These are phyloP conservation scores for Naganishia vishniacii DNA, from an alignment of 768 basidiomycete species.

Conservation along the genomic window DNA sequence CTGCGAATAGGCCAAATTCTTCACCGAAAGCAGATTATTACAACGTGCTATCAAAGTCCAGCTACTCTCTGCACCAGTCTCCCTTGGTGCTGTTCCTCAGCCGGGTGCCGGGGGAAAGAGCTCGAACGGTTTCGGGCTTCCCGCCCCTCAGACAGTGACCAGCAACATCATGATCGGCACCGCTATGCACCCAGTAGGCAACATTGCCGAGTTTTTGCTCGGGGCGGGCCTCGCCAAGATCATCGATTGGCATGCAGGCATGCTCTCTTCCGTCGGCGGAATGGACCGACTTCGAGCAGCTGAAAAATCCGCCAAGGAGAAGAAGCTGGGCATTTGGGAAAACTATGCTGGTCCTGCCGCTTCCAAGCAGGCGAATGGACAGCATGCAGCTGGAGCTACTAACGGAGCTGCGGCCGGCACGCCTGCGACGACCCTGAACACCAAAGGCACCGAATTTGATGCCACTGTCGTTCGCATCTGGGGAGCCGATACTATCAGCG, in stretches of 20 bases:
- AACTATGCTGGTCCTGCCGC: constrained; percentile 28
- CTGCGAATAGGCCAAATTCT: constrained; percentile 72
- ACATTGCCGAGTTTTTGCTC: constrained; percentile 84
- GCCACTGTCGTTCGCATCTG: constrained; percentile 78
- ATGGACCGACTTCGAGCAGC: constrained; percentile 83
- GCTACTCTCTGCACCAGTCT: constrained; percentile 51
- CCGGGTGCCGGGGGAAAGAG: constrained; percentile 75
- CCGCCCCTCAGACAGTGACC: constrained; percentile 56
- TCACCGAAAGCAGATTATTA: constrained; percentile 61
- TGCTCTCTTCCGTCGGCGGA: constrained; percentile 73
- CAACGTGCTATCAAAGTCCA: constrained; percentile 48
- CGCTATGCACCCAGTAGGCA: constrained; percentile 77
- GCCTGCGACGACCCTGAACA: constrained; percentile 21
- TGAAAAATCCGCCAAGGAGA: constrained; percentile 61
- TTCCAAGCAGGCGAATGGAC: constrained; percentile 50
- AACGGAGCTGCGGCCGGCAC: constrained; percentile 28
- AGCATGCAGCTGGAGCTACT: constrained; percentile 26
- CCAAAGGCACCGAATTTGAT: constrained; percentile 57
- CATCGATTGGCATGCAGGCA: constrained; percentile 96
- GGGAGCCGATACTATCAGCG: constrained; percentile 85
- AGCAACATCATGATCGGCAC: constrained; percentile 86
- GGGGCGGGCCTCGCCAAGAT: constrained; percentile 79
- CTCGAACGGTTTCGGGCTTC: constrained; percentile 53
- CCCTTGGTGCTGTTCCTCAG: constrained; percentile 74
- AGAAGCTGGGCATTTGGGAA: constrained; percentile 51